Percentiles rank a stretch among this genome's conserved stretches.
Evolutionary conservation across 495 filamentous ascomycete genomes (phyloP).

Genomic region (Pyrenopolyporus hunteri): DNA sequence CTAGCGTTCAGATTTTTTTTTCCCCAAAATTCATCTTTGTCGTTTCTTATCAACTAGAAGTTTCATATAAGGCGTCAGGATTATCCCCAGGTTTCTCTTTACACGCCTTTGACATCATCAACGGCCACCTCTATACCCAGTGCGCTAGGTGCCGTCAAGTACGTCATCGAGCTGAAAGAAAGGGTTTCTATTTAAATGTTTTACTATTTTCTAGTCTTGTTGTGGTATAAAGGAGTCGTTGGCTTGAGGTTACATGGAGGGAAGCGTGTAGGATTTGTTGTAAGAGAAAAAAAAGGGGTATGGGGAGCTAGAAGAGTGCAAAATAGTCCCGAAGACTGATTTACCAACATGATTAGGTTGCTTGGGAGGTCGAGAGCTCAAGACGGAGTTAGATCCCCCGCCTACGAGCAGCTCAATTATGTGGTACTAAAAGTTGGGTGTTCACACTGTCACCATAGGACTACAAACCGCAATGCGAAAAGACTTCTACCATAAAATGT

Average conservation of each 20-base stretch:
- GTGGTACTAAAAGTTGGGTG: constrained; percentile 15
- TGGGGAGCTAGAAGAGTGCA: constrained; percentile 16
- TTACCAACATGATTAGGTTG: constrained; percentile 13
- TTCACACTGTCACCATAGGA: constrained; percentile 17
- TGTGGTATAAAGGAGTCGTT: constrained; percentile 10
- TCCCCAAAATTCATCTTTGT: constrained; percentile 3
- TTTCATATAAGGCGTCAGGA: constrained; percentile 27
- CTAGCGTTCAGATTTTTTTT: too few species aligned
- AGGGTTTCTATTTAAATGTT: constrained; percentile 19
- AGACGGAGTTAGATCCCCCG: constrained; percentile 1
- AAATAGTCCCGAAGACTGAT: constrained; percentile 25
- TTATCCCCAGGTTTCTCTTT: constrained; percentile 11
- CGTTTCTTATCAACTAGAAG: constrained; percentile 20
- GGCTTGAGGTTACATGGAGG: constrained; percentile 17
- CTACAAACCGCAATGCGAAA: constrained; percentile 18
- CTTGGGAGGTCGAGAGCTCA: constrained; percentile 8
- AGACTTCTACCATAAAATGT: not conserved
- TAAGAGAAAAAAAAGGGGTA: constrained; percentile 1
- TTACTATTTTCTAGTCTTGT: constrained; percentile 12
- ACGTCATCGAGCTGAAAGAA: constrained; percentile 31
- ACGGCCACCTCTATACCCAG: constrained; percentile 45
- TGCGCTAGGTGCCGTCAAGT: constrained; percentile 41
- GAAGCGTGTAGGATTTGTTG: constrained; percentile 11
- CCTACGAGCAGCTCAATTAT: constrained; percentile 7
- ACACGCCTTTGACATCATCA: constrained; percentile 22